A percentile compares a stretch with the other conserved stretches of the same genome.
Evolutionary conservation across 148 eudicot species (phyloP).

Genomic region (Polygonum aviculare): DNA sequence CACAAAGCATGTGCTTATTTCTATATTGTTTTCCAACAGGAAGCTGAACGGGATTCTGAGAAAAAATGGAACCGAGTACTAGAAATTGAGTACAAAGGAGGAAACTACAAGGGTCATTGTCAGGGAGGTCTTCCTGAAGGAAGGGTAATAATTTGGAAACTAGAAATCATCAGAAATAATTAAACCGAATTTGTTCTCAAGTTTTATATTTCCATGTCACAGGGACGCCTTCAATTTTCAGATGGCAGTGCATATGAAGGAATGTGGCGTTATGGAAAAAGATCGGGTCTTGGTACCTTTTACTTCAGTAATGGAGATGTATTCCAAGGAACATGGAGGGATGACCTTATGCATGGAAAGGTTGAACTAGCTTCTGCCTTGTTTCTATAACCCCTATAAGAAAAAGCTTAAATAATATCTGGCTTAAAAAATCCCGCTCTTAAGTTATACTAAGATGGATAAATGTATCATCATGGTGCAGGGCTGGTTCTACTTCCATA

Average conservation of each 20-base stretch:
- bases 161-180: neutral
- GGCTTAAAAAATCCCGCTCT: neutral
- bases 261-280: conserved; percentile 86
- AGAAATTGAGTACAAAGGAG: conserved; percentile 84
- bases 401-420: too few species aligned
- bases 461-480: conserved; percentile 10
- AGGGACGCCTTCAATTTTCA: conserved; percentile 56
- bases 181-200: neutral
- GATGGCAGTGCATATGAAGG: conserved; percentile 94
- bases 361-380: conserved; percentile 19
- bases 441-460: conserved; percentile 6
- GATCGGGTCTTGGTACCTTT: conserved; percentile 83
- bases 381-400: neutral
- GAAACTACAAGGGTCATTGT: conserved; percentile 66
- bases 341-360: conserved; percentile 97
- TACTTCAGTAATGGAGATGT: conserved; percentile 84
- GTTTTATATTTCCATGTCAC: conserved; percentile 14
- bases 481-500: conserved; percentile 95
- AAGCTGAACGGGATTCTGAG: conserved; percentile 72
- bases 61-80: conserved; percentile 67
- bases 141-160: conserved; percentile 43
- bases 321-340: conserved; percentile 95
- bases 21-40: conserved; percentile 31
- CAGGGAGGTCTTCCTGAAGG: conserved; percentile 99
- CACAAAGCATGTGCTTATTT: neutral